These are phyloP conservation scores for Camellia lanceoleosa DNA, from an alignment of 148 eudicot species.

Conservation along the genomic window DNA sequence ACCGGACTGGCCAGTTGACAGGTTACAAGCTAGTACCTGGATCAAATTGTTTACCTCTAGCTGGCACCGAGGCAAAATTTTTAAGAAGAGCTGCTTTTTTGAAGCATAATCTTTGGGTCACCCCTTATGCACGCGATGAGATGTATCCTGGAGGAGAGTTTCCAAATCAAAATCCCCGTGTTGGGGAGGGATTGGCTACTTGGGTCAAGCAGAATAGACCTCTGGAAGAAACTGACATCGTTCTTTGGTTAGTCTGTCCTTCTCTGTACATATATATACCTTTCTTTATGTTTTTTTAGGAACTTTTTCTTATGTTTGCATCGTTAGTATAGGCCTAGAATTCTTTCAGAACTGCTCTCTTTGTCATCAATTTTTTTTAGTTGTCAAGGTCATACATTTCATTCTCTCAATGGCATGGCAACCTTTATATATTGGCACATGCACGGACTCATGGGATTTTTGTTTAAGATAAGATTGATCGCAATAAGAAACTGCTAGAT, in stretches of 20 bases:
- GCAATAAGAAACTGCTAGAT: not conserved
- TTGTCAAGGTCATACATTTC: not conserved
- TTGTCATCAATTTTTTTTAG: not conserved
- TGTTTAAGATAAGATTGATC: too few relatives aligned
- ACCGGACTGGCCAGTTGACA: slow-evolving; percentile 87
- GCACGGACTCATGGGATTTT: not conserved
- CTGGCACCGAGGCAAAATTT: slow-evolving; percentile 91
- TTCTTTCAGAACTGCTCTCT: not conserved
- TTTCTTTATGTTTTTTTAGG: not conserved
- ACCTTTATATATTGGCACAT: not conserved
- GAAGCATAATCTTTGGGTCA: slow-evolving; percentile 98
- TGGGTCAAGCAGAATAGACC: slow-evolving; percentile 90
- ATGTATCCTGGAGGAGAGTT: slow-evolving; percentile 96
- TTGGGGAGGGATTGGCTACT: slow-evolving; percentile 90
- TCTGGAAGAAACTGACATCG: slow-evolving; percentile 85
- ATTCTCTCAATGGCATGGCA: not conserved
- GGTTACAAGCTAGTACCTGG: slow-evolving; percentile 93
- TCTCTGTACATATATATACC: too few relatives aligned
- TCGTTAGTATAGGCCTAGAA: not conserved
- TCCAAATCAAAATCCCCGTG: slow-evolving; percentile 96
- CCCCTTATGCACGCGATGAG: slow-evolving; percentile 69
- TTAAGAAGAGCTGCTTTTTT: slow-evolving; percentile 90
- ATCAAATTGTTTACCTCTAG: slow-evolving; percentile 83
- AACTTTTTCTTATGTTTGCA: not conserved
- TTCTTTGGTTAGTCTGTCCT: slow-evolving; percentile 71